Evolutionary conservation across 371 early-diverging fungal genomes (phyloP).

Genomic region (Circinella umbellata): DNA sequence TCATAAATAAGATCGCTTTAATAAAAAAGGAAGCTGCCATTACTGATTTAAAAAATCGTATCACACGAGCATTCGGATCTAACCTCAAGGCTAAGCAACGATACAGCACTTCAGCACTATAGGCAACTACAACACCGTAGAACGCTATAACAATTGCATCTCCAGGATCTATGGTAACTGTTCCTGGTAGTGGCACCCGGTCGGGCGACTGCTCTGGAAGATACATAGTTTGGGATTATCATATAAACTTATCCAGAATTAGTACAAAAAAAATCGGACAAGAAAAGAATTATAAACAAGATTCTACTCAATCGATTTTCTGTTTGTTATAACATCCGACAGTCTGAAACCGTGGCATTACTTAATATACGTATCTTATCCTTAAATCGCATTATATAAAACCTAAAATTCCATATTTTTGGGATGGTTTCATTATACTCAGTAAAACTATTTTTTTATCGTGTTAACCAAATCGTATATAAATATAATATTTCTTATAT

Average conservation of each 20-base stretch:
- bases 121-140: slow-evolving; percentile 13
- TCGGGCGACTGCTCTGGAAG: no score
- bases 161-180: background rate
- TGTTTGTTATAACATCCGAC: background rate
- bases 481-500: no score
- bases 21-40: slow-evolving; percentile 9
- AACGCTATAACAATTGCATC: background rate
- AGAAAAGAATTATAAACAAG: no score
- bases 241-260: background rate
- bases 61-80: background rate
- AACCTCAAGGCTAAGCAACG: slow-evolving; percentile 6
- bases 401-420: no score
- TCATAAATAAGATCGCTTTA: slow-evolving; percentile 14
- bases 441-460: no score
- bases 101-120: slow-evolving; percentile 3
- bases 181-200: background rate
- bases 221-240: background rate
- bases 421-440: no score
- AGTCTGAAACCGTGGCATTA: slow-evolving; percentile 4
- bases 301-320: no score
- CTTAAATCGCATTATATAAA: no score
- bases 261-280: background rate
- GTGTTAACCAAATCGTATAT: no score
- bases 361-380: no score
- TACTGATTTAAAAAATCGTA: slow-evolving; percentile 16